A percentile compares a stretch with the other conserved stretches of the same genome.
phyloP scores from a whole-genome alignment of 768 basidiomycete genomes.

The Psilocybe cubensis region DNA sequence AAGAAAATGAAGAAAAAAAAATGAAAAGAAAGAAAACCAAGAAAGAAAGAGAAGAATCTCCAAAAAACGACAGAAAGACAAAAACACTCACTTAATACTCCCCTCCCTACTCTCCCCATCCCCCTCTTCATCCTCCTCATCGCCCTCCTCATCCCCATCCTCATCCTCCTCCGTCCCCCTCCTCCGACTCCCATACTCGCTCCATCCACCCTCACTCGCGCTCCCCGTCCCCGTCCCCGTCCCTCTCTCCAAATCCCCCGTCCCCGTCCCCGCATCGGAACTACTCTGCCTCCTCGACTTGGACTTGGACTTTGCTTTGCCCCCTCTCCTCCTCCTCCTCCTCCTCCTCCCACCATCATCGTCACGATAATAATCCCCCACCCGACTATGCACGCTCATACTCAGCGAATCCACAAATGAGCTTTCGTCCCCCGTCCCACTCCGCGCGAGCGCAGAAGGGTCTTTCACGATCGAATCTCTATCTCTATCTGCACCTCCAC shows the following conservation, averaged over 20 bases:
- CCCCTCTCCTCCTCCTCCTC: not conserved
- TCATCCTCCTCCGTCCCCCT: not conserved
- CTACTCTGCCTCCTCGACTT: not conserved
- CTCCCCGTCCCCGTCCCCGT: not conserved
- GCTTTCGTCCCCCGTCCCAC: not conserved
- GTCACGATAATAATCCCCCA: not conserved
- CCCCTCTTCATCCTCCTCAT: conserved; percentile 7
- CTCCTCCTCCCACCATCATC: not conserved
- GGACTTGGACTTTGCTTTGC: no score
- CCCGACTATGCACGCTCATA: not conserved
- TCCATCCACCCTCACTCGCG: not conserved
- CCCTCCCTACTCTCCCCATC: conserved; percentile 22
- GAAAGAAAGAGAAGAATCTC: not conserved
- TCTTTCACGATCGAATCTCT: conserved; percentile 10
- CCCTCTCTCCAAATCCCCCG: not conserved
- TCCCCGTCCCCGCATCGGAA: not conserved
- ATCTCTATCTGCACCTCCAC: conserved; percentile 8
- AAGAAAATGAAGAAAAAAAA: conserved; percentile 14
- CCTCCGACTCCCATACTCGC: not conserved
- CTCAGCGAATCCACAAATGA: conserved; percentile 5
- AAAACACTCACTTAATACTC: conserved; percentile 24
- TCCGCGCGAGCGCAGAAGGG: not conserved
- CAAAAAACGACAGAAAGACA: not conserved
- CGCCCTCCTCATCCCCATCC: conserved; percentile 6
- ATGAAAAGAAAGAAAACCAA: conserved; percentile 1